These are phyloP conservation scores for Diaporthe destruens DNA, from an alignment of 2,329 filamentous ascomycete genomes.

Conservation along the genomic window DNA sequence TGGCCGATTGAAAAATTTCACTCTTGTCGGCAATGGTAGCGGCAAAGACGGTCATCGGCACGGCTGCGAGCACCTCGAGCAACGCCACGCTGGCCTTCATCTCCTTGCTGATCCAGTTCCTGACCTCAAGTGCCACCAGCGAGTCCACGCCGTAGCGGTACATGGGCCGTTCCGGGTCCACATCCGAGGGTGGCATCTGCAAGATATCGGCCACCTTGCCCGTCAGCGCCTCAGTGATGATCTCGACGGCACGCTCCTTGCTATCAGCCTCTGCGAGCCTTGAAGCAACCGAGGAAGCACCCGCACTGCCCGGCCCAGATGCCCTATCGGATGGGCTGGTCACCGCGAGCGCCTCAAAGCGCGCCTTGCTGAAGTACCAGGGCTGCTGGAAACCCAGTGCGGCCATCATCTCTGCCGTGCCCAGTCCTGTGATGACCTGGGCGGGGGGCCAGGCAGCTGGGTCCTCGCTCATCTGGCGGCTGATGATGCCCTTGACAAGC, in stretches of 20 bases:
- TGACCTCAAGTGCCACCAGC: conserved; percentile 38
- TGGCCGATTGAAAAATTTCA: too few species aligned
- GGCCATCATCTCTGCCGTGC: conserved; percentile 36
- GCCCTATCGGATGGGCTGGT: background rate
- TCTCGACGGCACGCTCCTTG: conserved; percentile 28
- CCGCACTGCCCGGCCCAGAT: conserved; percentile 1
- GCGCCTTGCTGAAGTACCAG: conserved; percentile 36
- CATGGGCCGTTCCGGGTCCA: conserved; percentile 36
- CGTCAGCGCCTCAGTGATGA: conserved; percentile 37
- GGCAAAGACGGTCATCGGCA: conserved; percentile 35
- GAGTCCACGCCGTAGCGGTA: conserved; percentile 40
- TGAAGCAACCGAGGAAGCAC: conserved; percentile 31
- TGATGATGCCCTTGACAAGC: background rate
- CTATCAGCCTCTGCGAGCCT: conserved; percentile 22
- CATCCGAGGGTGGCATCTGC: conserved; percentile 35
- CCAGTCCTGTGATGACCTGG: conserved; percentile 26
- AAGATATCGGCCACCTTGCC: conserved; percentile 37
- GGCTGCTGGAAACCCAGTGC: conserved; percentile 33
- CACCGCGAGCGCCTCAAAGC: conserved; percentile 30
- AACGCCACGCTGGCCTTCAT: conserved; percentile 38
- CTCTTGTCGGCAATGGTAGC: too few species aligned
- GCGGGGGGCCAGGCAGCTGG: background rate
- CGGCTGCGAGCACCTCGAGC: conserved; percentile 35
- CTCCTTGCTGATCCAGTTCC: conserved; percentile 39
- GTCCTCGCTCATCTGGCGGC: background rate